Evolutionary conservation across 257 asterid genomes (phyloP).

Genomic region (Nicotiana noctiflora): DNA sequence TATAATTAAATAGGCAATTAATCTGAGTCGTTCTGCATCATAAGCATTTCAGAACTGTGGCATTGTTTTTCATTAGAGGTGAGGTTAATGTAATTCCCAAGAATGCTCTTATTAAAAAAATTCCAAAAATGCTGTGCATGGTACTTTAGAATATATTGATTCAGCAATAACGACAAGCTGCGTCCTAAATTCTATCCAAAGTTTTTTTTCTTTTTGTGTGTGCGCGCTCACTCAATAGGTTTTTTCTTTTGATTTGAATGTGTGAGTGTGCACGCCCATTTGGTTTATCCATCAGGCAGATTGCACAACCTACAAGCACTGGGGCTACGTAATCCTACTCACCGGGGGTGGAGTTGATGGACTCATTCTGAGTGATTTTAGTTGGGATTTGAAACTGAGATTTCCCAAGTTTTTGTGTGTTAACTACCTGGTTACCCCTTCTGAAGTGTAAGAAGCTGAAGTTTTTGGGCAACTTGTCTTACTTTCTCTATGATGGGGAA

Average conservation of each 20-base stretch:
- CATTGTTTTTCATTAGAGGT: background rate
- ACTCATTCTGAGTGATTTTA: background rate
- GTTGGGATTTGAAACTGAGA: background rate
- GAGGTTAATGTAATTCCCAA: background rate
- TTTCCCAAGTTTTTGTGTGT: background rate
- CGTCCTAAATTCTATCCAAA: background rate
- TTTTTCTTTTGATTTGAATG: background rate
- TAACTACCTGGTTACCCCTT: no score
- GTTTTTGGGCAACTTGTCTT: no score
- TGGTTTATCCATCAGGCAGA: background rate
- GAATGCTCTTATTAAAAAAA: background rate
- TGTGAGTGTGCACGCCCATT: background rate
- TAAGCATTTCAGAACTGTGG: background rate
- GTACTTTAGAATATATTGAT: background rate
- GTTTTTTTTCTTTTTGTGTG: background rate
- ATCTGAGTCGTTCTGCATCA: background rate
- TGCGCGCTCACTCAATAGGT: background rate
- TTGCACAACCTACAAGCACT: background rate
- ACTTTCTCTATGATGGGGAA: no score
- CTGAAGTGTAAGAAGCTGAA: no score
- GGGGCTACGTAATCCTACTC: background rate
- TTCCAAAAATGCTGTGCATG: background rate
- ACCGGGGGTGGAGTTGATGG: background rate
- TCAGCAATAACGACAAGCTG: background rate
- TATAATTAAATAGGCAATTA: background rate